Conservation (phyloP, 208 protist genomes). For the Trypanosoma vivax region DNA sequence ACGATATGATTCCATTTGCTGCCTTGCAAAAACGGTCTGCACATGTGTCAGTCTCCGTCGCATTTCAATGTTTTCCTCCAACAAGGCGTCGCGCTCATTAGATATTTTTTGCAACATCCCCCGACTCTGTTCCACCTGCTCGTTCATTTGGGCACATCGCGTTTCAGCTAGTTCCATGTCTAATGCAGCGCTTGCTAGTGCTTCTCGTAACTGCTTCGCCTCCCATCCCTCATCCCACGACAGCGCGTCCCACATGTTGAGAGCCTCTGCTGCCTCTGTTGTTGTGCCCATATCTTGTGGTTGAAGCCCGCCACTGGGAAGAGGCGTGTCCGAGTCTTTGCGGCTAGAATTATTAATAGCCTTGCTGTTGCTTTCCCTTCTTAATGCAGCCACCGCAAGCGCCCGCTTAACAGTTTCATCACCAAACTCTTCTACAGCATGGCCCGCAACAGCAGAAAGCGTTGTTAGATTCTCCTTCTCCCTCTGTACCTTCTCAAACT, state of each 20-base stretch:
- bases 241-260: slow-evolving; percentile 66
- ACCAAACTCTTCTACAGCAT: slow-evolving; percentile 38
- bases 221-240: slow-evolving; percentile 78
- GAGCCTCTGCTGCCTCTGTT: slow-evolving; percentile 23
- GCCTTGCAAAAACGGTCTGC: slow-evolving; percentile 82
- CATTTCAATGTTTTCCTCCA: slow-evolving; percentile 79
- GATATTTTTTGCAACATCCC: slow-evolving; percentile 25
- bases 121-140: slow-evolving; percentile 49
- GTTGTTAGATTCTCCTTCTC: slow-evolving; percentile 30
- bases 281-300: neutral
- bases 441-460: slow-evolving; percentile 28
- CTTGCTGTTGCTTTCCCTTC: neutral
- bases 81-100: slow-evolving; percentile 65
- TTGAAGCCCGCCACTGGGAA: neutral
- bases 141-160: slow-evolving; percentile 56
- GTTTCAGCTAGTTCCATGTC: slow-evolving; percentile 78
- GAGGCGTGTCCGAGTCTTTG: neutral
- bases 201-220: slow-evolving; percentile 67
- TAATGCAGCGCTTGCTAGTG: slow-evolving; percentile 64
- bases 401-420: slow-evolving; percentile 67
- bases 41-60: slow-evolving; percentile 65
- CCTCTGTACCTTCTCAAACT: slow-evolving; percentile 48
- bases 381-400: slow-evolving; percentile 59
- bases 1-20: slow-evolving; percentile 76
- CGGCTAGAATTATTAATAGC: neutral